Evolutionary conservation across 148 eudicot species (phyloP), one percentile per base, ranked within the genome.

Genomic region (Vaccinium darrowii): DNA sequence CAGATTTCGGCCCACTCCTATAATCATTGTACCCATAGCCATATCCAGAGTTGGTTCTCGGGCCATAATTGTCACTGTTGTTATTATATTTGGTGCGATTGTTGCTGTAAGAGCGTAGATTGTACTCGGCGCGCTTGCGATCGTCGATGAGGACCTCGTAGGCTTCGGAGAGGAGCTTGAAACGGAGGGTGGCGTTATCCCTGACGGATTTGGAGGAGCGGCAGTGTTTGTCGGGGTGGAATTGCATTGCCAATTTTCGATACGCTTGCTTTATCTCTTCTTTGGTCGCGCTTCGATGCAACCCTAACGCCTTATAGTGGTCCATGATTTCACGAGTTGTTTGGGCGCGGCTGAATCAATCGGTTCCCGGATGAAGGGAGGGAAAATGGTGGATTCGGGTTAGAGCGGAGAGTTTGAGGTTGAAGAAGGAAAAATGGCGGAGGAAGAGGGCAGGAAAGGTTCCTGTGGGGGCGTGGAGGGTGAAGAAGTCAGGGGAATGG

Each of bases 141-240:
- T 96, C 98, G 56, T 96, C 97, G 60, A 90, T 91, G 3, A 96
- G 90, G 82, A 93, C 93, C 82, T 96, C 96, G 71, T 96, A 95
- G 10, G 99, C 98, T 72, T 96, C 95, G 51, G 99, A 93, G 49
- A 89, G 87, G 73, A 89, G 97, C 90, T 96, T 96, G 92, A 95
- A 96, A 87, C 86, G 88, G 57, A 85, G 69, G 25, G 92, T 91
- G 19, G 95, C 94, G 19, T 87, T 65, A 21, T 94, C 96, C 79
- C 84, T 83, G 8, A 91, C 86, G 49, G 89, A 80, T 79, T 95
- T 85, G 56, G 97, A 84, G 0, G 98, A 91, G 9, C 85, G 90
- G 0, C 90, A 84, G 84, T 96, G 99, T 79, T 95, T 94, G 85
- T 96, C 99, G 0, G 99, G 99, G 89, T 96, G 99, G 76, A 92